Conservation (phyloP, 1,284 basidiomycete genomes). For the Peniophora sp. region DNA sequence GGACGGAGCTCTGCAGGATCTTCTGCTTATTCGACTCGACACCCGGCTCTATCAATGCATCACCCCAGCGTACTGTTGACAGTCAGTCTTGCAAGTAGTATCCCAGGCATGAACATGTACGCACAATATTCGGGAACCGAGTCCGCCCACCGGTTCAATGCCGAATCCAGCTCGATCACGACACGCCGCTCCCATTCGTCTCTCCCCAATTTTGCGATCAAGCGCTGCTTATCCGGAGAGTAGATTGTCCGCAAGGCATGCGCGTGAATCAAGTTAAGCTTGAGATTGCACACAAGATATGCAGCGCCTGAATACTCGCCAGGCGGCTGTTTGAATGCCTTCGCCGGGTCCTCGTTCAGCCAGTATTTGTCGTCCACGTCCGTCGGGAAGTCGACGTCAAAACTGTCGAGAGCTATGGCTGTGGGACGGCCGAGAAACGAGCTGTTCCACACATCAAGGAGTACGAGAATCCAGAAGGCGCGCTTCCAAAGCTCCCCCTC, state of each 20-base stretch:
- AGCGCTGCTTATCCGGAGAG: conserved; percentile 56
- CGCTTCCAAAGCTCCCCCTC: conserved; percentile 53
- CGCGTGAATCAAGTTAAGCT: conserved; percentile 64
- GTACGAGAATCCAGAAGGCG: conserved; percentile 63
- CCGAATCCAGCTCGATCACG: conserved; percentile 43
- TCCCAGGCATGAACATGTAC: background rate
- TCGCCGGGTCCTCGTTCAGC: conserved; percentile 42
- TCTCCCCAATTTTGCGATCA: conserved; percentile 39
- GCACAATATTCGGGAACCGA: conserved; percentile 33
- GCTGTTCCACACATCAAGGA: conserved; percentile 54
- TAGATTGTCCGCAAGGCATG: conserved; percentile 72
- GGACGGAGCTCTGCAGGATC: conserved; percentile 64
- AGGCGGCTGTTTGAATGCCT: conserved; percentile 57
- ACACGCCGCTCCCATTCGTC: conserved; percentile 29
- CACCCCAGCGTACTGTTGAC: conserved; percentile 64
- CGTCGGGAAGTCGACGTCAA: conserved; percentile 68
- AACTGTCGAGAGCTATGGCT: conserved; percentile 74
- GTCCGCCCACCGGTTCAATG: conserved; percentile 42
- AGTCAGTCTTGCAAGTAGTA: background rate
- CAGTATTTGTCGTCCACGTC: conserved; percentile 86
- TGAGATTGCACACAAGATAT: conserved; percentile 61
- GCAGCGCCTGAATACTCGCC: conserved; percentile 51
- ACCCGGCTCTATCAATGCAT: conserved; percentile 39
- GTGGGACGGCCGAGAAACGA: conserved; percentile 68
- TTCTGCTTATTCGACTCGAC: conserved; percentile 21